Evolutionary conservation across 495 filamentous ascomycete species (phyloP).

Genomic region (Aspergillus panamensis): DNA sequence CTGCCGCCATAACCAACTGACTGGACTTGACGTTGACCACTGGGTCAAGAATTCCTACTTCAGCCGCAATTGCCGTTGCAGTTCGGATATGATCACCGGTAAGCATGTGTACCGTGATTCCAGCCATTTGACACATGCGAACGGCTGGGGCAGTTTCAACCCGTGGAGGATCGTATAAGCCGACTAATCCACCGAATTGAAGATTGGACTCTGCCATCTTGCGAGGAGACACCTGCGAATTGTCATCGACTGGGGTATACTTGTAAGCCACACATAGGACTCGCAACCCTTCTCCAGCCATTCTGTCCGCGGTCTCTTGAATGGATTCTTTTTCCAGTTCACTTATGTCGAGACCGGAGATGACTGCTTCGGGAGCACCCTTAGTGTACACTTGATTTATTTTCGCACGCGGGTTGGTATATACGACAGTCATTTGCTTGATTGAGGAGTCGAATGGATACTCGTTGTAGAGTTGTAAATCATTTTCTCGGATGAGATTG

Average conservation of each 20-base stretch:
- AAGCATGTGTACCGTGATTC: slow-evolving; percentile 67
- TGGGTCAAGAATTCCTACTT: slow-evolving; percentile 61
- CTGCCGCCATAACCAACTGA: slow-evolving; percentile 59
- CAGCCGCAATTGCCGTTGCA: slow-evolving; percentile 57
- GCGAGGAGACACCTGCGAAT: slow-evolving; percentile 30
- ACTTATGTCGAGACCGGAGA: slow-evolving; percentile 54
- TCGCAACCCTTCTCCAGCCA: slow-evolving; percentile 74
- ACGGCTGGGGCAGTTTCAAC: slow-evolving; percentile 55
- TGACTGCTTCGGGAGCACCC: slow-evolving; percentile 61
- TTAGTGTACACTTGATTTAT: slow-evolving; percentile 61
- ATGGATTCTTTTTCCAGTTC: slow-evolving; percentile 51
- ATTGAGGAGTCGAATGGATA: slow-evolving; percentile 79
- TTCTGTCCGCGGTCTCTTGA: slow-evolving; percentile 53
- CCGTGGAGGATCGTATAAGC: slow-evolving; percentile 68
- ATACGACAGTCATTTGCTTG: slow-evolving; percentile 82
- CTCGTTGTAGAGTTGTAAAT: slow-evolving; percentile 65
- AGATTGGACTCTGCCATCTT: slow-evolving; percentile 51
- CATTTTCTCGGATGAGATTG: slow-evolving; percentile 46
- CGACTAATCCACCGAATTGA: slow-evolving; percentile 56
- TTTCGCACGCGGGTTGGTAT: slow-evolving; percentile 31
- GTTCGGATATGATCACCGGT: slow-evolving; percentile 65
- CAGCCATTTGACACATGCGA: slow-evolving; percentile 55
- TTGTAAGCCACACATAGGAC: slow-evolving; percentile 73
- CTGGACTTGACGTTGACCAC: slow-evolving; percentile 45
- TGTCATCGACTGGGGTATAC: slow-evolving; percentile 22